phyloP scores from a whole-genome alignment of 306 rosid species.

The Prunus fruticosa region DNA sequence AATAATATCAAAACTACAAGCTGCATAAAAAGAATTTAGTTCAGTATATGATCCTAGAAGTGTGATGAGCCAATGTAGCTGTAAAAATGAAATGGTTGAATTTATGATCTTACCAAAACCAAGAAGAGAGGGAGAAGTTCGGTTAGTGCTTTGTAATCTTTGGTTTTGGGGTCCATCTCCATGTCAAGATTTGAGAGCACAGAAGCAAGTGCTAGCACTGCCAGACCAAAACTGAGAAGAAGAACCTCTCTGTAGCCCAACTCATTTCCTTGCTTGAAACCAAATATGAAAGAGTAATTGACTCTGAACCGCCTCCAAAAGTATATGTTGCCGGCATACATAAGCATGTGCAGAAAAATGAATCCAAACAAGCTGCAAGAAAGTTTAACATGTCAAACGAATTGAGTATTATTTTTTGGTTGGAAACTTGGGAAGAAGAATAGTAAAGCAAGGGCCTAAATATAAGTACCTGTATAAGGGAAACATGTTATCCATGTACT shows the following conservation, averaged over 20 bases:
- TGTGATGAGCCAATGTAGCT: neutral
- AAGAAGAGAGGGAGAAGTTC: conserved; percentile 64
- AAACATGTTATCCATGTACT: conserved; percentile 69
- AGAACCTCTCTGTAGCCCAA: conserved; percentile 50
- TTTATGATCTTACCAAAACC: conserved; percentile 44
- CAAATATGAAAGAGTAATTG: conserved; percentile 71
- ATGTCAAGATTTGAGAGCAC: conserved; percentile 74
- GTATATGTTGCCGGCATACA: conserved; percentile 59
- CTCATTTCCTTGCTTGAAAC: conserved; percentile 67
- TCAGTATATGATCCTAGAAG: too few relatives aligned
- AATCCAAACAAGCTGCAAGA: conserved; percentile 64
- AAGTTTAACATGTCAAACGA: conserved; percentile 9
- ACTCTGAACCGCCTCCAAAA: conserved; percentile 59
- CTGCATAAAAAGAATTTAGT: conserved; percentile 43
- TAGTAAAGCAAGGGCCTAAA: neutral
- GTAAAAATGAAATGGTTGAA: neutral
- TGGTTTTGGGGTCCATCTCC: conserved; percentile 59
- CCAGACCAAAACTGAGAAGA: conserved; percentile 43
- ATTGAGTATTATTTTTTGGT: neutral
- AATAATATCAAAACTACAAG: conserved; percentile 29
- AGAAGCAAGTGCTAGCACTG: conserved; percentile 44
- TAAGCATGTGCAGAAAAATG: conserved; percentile 59
- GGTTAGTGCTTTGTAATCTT: conserved; percentile 40
- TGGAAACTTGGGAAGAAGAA: neutral
- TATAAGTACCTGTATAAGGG: conserved; percentile 62